Percentiles rank a stretch among this genome's conserved stretches.
Evolutionary conservation across 1,139 yeast species (phyloP).

Genomic region (Protomyces arabidopsidicola): DNA sequence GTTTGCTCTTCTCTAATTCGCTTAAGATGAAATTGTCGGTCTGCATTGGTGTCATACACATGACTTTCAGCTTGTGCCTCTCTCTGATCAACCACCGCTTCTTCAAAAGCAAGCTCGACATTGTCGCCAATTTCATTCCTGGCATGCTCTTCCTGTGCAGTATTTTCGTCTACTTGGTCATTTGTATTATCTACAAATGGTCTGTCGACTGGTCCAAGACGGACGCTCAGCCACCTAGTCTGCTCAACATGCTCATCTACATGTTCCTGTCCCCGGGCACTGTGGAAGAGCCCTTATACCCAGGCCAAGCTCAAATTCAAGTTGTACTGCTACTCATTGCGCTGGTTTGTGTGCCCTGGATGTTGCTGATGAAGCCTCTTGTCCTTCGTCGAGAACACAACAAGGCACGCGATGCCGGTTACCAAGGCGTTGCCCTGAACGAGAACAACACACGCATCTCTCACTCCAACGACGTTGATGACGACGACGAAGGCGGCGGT

Average conservation of each 20-base stretch:
- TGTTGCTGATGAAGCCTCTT: conserved; percentile 81
- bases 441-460: conserved; percentile 34
- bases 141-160: conserved; percentile 92
- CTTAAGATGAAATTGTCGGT: conserved; percentile 95
- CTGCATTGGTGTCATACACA: conserved; percentile 89
- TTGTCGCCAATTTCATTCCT: conserved; percentile 89
- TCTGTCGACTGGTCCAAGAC: conserved; percentile 79
- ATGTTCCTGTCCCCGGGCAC: conserved; percentile 94
- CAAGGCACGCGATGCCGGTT: conserved; percentile 38
- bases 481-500: conserved; percentile 37
- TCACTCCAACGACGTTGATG: conserved; percentile 35
- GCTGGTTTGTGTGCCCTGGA: conserved; percentile 89
- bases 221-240: conserved; percentile 79
- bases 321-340: conserved; percentile 69
- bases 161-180: conserved; percentile 82
- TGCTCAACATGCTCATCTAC: conserved; percentile 87
- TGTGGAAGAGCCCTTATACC: conserved; percentile 74
- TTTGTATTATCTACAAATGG: conserved; percentile 92
- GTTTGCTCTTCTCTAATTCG: conserved; percentile 81
- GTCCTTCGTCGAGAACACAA: conserved; percentile 51
- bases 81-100: conserved; percentile 74
- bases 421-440: conserved; percentile 35
- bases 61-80: conserved; percentile 84
- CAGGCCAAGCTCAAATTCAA: conserved; percentile 80
- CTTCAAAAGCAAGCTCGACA: conserved; percentile 73